Conservation (phyloP, 73 alveolate species). For the Symbiodinium natans region DNA sequence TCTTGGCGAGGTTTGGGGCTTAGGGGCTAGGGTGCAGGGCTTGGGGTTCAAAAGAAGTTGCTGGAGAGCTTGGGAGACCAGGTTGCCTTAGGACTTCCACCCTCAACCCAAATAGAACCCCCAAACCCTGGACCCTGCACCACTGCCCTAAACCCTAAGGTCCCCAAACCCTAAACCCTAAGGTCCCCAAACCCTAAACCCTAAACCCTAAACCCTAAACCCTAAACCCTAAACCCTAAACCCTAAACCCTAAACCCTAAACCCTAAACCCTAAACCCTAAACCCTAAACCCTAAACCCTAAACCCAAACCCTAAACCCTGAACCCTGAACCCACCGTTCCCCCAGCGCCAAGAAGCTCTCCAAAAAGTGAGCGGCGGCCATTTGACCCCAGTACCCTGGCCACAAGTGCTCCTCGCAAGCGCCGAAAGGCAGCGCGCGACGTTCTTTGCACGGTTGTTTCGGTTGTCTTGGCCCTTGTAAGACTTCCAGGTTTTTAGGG, state of each 20-base stretch:
- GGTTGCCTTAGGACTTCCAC: too few species aligned
- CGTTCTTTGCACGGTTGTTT: background rate
- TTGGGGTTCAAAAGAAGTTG: too few species aligned
- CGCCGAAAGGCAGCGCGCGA: background rate
- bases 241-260: background rate
- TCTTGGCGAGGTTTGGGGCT: too few species aligned
- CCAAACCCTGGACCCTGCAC: too few species aligned
- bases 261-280: background rate
- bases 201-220: background rate
- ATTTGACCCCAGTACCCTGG: background rate
- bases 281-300: background rate
- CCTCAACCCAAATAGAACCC: background rate
- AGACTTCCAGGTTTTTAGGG: background rate
- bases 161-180: too few species aligned
- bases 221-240: background rate
- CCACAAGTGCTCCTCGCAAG: constrained; percentile 5
- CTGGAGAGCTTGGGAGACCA: too few species aligned
- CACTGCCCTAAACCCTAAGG: too few species aligned
- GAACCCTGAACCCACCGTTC: too few species aligned
- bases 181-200: too few species aligned
- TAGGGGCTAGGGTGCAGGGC: too few species aligned
- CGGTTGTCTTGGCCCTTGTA: background rate
- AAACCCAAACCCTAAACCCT: background rate
- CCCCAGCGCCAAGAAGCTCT: background rate
- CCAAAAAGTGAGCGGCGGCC: background rate